These are phyloP conservation scores for Solanum piurae DNA, from an alignment of 257 asterid species.

Conservation along the genomic window DNA sequence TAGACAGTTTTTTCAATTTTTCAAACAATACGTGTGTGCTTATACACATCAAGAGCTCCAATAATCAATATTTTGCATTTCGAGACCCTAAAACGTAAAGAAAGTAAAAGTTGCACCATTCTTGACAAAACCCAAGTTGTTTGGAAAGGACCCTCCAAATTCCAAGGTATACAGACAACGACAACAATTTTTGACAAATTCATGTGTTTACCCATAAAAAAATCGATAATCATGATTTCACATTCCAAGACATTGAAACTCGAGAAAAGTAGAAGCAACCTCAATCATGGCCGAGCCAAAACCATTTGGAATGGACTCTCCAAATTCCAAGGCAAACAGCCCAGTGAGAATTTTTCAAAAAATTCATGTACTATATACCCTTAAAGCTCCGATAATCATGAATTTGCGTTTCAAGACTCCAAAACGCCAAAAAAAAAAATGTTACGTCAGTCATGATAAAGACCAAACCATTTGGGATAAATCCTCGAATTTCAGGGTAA, in stretches of 20 bases:
- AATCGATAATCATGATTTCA: not conserved
- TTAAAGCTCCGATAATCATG: not conserved
- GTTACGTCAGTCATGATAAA: not conserved
- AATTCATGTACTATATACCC: not conserved
- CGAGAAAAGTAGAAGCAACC: not conserved
- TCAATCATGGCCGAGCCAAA: not conserved
- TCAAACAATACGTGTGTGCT: not conserved
- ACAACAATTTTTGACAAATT: too few species aligned
- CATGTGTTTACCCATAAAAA: not conserved
- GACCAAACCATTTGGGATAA: not conserved
- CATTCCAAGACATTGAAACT: not conserved
- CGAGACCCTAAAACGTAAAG: not conserved
- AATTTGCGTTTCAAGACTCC: not conserved
- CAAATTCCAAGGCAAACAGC: not conserved
- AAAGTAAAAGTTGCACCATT: not conserved
- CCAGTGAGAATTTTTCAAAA: not conserved
- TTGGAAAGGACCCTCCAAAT: not conserved
- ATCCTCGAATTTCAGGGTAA: not conserved
- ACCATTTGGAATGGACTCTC: not conserved
- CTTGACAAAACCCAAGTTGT: not conserved
- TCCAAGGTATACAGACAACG: too few species aligned
- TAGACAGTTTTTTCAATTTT: not conserved
- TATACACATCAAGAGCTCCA: not conserved
- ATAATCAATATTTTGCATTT: not conserved
- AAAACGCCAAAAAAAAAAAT: not conserved